Base-by-base conservation (phyloP, 352 stramenopile genomes). In the Phytophthora agathidicida region DNA sequence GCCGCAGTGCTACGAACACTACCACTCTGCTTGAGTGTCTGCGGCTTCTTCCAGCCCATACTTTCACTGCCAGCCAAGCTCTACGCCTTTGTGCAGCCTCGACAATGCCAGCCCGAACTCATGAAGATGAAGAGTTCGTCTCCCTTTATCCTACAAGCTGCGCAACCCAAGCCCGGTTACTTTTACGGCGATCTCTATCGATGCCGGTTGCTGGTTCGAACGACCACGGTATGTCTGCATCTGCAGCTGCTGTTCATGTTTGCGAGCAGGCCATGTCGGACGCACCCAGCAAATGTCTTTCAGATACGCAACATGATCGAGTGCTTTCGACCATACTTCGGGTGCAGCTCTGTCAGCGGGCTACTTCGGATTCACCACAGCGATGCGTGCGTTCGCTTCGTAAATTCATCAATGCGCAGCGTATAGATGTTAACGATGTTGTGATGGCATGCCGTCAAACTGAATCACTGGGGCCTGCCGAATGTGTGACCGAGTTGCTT, bases 231-330 rank as follows among this genome's bases (percentile, higher is more conserved):
- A 65, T 65, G 42, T 58, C 58, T 19, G 51, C 27, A 38, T 65
- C 65, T 26, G 32, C 48, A 33, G 60, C 53, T 17, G 60, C 65
- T 19, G 43, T 80, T 36, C 44, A 41, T 2, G 27, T 83, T 3
- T 82, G 69, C 33, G 70, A 76, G 9, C 16, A 64, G 9, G 53
- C 62, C 1, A 73, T 27, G 3, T 79, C 69, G 2, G 9, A 52
- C n/a, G 69, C 69, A 28, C 66, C 70, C 9, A 77, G 49, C 33
- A 52, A 64, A 35, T 85, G 75, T 47, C 46, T 85, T 24, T 14
- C 32, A 23, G 61, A 59, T 30, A 60, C 61, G 3, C 62, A 79
- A 32, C 49, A 65, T 19, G 57, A 77, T 7, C 51, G 46, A 45
- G 3, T 36, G 8, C 57, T 85, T 16, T 62, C 59, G 13, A 22